Base-by-base conservation (phyloP, 179 eudicot species). In the Camellia oleifera region DNA sequence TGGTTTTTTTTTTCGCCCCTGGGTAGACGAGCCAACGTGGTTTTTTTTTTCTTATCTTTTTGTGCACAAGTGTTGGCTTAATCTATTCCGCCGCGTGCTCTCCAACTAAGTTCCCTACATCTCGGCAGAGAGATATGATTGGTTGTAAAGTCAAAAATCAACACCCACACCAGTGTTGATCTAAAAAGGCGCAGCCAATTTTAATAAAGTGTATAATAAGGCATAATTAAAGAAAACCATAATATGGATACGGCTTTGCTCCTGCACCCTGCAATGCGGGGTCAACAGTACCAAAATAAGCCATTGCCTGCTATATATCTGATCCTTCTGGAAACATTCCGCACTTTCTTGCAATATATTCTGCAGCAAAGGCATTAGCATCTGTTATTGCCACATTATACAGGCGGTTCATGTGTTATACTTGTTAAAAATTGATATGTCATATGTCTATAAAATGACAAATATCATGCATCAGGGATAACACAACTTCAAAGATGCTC, bases 231-330 rank as follows among this genome's bases (percentile, higher is more conserved):
- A 66, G 42, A 4, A 61, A 63, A 50, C 17, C 0, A 46, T 46
- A 3, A 40, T 32, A 73, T 42, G 92, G 91, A 89, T 89, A 89
- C 92, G 79, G 73, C 79, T 89, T 88, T 52, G 85, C 78, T 78
- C 91, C 92, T 63, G 89, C 89, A 23, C 86, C 91, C 26, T 71
- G 86, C 77, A 89, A 89, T 56, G 81, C 80, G 2, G 83, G 61
- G 78, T 88, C 91, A 46, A 81, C 69, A 77, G 70, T 82, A 77
- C 75, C 53, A 69, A 69, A 83, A 69, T 61, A 75, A 74, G 82
- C 81, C 82, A 79, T 83, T 26, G n/a, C 79, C 77, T 69, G 40
- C 65, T 79, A 66, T 66, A 53, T 46, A 60, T 56, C 46, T 53
- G 58, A 58, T 76, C 58, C 70, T 40, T 71, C 77, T 10, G 48